phyloP scores from a whole-genome alignment of 1,284 basidiomycete species.

The Hypsizygus ulmarius region DNA sequence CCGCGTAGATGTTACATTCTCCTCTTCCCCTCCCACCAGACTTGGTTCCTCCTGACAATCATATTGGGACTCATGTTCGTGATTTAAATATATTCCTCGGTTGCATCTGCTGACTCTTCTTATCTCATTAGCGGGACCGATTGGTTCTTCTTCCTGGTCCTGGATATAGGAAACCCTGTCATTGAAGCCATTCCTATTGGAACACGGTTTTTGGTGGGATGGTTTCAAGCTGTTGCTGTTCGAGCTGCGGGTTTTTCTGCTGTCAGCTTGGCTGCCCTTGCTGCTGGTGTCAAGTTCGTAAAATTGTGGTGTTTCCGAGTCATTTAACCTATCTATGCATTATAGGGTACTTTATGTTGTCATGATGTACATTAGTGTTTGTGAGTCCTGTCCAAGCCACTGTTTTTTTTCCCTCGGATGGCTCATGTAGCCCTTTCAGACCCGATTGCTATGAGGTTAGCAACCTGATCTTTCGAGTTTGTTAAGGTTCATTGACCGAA shows the following conservation, averaged over 20 bases:
- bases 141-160: constrained; percentile 85
- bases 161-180: constrained; percentile 81
- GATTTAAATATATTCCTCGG: not conserved
- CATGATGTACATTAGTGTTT: constrained; percentile 86
- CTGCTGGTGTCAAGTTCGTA: constrained; percentile 82
- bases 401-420: not conserved
- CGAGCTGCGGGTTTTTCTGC: constrained; percentile 87
- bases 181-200: constrained; percentile 74
- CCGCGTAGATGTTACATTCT: constrained; percentile 96
- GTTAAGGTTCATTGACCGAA: not conserved
- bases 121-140: constrained; percentile 59
- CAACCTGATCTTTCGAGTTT: not conserved
- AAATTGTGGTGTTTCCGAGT: not conserved
- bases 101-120: constrained; percentile 3
- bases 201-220: constrained; percentile 59
- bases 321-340: constrained; percentile 5
- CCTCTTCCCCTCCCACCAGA: constrained; percentile 94
- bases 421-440: constrained; percentile 31
- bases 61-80: constrained; percentile 68
- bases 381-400: constrained; percentile 38
- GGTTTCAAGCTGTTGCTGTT: constrained; percentile 78
- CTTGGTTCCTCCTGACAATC: constrained; percentile 84
- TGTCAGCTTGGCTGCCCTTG: constrained; percentile 67
- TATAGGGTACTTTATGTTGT: constrained; percentile 78
- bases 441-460: constrained; percentile 72